phyloP scores from a whole-genome alignment of 257 asterid genomes.

The Galeopsis tetrahit region DNA sequence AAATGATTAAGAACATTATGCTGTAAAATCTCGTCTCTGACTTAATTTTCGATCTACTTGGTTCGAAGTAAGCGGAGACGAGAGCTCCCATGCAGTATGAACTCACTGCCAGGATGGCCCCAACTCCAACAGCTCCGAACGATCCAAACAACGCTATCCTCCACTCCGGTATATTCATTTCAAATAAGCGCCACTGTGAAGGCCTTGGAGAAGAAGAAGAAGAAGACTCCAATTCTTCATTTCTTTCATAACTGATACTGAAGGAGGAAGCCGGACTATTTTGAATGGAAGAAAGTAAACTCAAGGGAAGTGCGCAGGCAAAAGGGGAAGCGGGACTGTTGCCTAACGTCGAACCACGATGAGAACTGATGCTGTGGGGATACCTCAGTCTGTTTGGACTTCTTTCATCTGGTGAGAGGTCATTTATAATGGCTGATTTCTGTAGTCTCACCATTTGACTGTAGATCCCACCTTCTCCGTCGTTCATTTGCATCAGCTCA shows the following conservation, averaged over 20 bases:
- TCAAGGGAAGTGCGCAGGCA: slow-evolving; percentile 24
- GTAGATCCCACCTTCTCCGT: slow-evolving; percentile 46
- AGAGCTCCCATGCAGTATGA: slow-evolving; percentile 55
- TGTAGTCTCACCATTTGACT: slow-evolving; percentile 46
- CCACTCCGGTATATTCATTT: slow-evolving; percentile 56
- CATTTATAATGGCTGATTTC: slow-evolving; percentile 23
- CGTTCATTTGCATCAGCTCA: slow-evolving; percentile 43
- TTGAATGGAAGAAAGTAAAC: slow-evolving; percentile 44
- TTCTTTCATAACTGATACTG: slow-evolving; percentile 22
- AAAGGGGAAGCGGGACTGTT: slow-evolving; percentile 35
- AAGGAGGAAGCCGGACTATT: slow-evolving; percentile 46
- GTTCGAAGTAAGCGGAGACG: slow-evolving; percentile 45
- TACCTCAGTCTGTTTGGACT: slow-evolving; percentile 21
- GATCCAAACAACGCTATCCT: slow-evolving; percentile 46
- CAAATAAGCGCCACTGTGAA: slow-evolving; percentile 41
- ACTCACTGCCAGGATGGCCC: slow-evolving; percentile 44
- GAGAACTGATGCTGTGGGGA: slow-evolving; percentile 20
- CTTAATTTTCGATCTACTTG: slow-evolving; percentile 40
- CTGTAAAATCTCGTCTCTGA: slow-evolving; percentile 49
- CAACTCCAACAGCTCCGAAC: slow-evolving; percentile 49
- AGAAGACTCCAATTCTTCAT: slow-evolving; percentile 31
- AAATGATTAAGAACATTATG: slow-evolving; percentile 39
- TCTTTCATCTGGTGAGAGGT: slow-evolving; percentile 17
- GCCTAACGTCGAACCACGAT: slow-evolving; percentile 17
- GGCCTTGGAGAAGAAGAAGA: slow-evolving; percentile 28